Percentiles rank a stretch among this genome's conserved stretches.
Evolutionary conservation across 495 filamentous ascomycete species (phyloP).

Genomic region (Extremus antarcticus): DNA sequence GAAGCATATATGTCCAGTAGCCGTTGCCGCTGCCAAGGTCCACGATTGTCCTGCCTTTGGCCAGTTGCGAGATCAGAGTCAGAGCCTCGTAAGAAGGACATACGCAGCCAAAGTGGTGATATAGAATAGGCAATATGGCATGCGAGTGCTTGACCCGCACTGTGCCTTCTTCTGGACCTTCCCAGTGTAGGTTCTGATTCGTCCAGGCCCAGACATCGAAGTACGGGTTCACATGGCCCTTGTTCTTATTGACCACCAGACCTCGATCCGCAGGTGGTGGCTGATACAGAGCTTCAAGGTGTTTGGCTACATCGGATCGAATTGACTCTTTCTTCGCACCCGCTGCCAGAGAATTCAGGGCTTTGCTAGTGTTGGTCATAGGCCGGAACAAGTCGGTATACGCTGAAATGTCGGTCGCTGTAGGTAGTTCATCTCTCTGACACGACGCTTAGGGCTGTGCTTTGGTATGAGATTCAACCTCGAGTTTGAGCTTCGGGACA

Average conservation of each 20-base stretch:
- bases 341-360: constrained; percentile 41
- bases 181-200: constrained; percentile 41
- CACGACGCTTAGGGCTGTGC: constrained; percentile 4
- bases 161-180: constrained; percentile 37
- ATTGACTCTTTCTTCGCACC: constrained; percentile 50
- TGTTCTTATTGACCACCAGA: constrained; percentile 26
- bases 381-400: constrained; percentile 51
- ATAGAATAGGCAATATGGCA: constrained; percentile 49
- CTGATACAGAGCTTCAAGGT: constrained; percentile 35
- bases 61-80: constrained; percentile 36
- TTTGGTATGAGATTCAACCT: constrained; percentile 2
- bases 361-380: constrained; percentile 36
- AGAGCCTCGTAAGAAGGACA: constrained; percentile 47
- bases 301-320: constrained; percentile 36
- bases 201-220: constrained; percentile 44
- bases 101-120: constrained; percentile 58
- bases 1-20: constrained; percentile 53
- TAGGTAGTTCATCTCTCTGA: constrained; percentile 29
- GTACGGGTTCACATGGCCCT: constrained; percentile 44
- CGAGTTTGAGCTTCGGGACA: constrained; percentile 14
- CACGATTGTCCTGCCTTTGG: constrained; percentile 32
- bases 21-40: constrained; percentile 51
- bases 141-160: constrained; percentile 35
- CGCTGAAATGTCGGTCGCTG: constrained; percentile 39
- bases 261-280: constrained; percentile 21